These are phyloP conservation scores for Tremella fuciformis DNA, from an alignment of 768 basidiomycete genomes.

Conservation along the genomic window DNA sequence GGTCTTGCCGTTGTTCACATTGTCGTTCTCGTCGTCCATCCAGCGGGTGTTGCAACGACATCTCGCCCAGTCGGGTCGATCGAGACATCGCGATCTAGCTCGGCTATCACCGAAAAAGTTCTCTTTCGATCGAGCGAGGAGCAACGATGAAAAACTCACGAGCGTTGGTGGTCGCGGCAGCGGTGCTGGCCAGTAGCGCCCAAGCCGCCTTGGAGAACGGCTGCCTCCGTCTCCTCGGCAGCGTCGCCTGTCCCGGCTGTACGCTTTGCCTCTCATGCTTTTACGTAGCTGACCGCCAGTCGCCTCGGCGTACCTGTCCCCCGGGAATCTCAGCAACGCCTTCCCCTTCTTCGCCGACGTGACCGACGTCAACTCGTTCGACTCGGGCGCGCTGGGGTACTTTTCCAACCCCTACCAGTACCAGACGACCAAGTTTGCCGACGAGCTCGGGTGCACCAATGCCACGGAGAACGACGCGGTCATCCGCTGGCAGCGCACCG, in stretches of 20 bases:
- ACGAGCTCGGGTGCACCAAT: constrained; percentile 49
- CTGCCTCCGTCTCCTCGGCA: constrained; percentile 39
- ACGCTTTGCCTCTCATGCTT: constrained; percentile 13
- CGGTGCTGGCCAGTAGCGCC: too few relatives aligned
- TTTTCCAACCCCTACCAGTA: constrained; percentile 45
- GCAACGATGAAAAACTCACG: constrained; percentile 39
- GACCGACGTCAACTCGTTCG: constrained; percentile 40
- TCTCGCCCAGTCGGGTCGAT: too few relatives aligned
- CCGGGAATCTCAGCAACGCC: constrained; percentile 44
- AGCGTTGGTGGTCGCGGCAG: constrained; percentile 4
- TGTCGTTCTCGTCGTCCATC: too few relatives aligned
- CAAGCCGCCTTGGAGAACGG: constrained; percentile 13
- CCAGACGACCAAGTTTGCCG: constrained; percentile 40
- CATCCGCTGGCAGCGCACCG: constrained; percentile 46
- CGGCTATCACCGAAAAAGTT: too few relatives aligned
- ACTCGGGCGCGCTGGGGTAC: constrained; percentile 44
- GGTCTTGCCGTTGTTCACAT: too few relatives aligned
- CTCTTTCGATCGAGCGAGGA: too few relatives aligned
- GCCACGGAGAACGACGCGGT: constrained; percentile 28
- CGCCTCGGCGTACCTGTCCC: constrained; percentile 43
- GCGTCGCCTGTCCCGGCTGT: constrained; percentile 46
- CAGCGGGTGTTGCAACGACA: too few relatives aligned
- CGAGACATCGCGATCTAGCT: too few relatives aligned
- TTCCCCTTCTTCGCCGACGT: constrained; percentile 47
- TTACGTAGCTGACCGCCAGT: constrained; percentile 15